These are phyloP conservation scores for Carallia brachiata DNA, from an alignment of 345 rosid species.

Conservation along the genomic window DNA sequence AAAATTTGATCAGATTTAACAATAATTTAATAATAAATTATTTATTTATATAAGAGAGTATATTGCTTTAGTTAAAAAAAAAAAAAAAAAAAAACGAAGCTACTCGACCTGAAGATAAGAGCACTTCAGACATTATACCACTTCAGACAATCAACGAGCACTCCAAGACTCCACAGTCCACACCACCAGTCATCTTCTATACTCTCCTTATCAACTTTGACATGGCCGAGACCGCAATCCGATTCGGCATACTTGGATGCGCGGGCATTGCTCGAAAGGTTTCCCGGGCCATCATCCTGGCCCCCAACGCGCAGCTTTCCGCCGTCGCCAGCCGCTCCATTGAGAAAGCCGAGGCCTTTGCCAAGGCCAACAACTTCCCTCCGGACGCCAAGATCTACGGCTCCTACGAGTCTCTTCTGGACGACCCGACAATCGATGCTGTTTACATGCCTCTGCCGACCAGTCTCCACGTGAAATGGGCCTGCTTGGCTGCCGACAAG, in stretches of 20 bases:
- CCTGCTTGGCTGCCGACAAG: constrained; percentile 54
- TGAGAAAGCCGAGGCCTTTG: constrained; percentile 56
- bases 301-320: constrained; percentile 62
- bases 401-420: constrained; percentile 69
- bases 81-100: no score
- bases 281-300: constrained; percentile 54
- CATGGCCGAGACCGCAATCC: constrained; percentile 36
- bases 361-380: constrained; percentile 58
- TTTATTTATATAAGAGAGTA: no score
- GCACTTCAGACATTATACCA: no score
- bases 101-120: no score
- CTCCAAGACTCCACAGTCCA: no score
- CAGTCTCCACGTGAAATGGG: constrained; percentile 72
- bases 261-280: constrained; percentile 70
- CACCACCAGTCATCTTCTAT: not conserved
- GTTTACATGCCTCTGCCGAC: constrained; percentile 76
- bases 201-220: not conserved
- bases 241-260: constrained; percentile 71
- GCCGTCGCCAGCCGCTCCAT: constrained; percentile 61
- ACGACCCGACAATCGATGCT: constrained; percentile 72
- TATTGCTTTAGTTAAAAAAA: no score
- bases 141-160: no score
- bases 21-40: no score
- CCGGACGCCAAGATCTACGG: constrained; percentile 51
- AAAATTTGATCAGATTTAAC: no score